Conservation (phyloP, 441 rosid species). For the Geranium incanum region DNA sequence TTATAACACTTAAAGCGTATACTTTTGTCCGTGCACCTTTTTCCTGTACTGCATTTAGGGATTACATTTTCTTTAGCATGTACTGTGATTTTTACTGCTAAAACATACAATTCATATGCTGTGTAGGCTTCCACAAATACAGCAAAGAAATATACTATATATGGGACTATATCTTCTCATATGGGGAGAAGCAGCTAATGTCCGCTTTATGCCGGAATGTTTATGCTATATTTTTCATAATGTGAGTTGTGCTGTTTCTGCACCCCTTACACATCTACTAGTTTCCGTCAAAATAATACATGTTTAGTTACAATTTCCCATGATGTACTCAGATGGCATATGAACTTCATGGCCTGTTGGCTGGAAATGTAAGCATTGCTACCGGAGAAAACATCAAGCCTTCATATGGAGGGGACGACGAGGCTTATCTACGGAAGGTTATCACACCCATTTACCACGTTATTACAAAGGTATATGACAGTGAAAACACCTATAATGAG, state of each 20-base stretch:
- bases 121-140: constrained; percentile 84
- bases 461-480: constrained; percentile 54
- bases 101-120: constrained; percentile 16
- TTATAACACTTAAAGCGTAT: not conserved
- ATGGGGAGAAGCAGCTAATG: too few relatives aligned
- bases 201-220: too few relatives aligned
- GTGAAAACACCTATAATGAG: constrained; percentile 11
- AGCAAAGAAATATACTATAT: constrained; percentile 28
- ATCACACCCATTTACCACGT: constrained; percentile 86
- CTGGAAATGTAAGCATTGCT: constrained; percentile 96
- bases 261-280: not conserved
- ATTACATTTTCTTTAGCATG: constrained; percentile 12
- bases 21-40: not conserved
- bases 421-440: constrained; percentile 92
- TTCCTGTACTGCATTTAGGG: not conserved
- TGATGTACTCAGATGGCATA: constrained; percentile 78
- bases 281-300: not conserved
- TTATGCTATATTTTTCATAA: constrained; percentile 78
- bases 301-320: constrained; percentile 6
- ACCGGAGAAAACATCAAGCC: constrained; percentile 98
- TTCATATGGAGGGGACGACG: constrained; percentile 97
- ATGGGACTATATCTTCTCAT: too few relatives aligned
- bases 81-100: constrained; percentile 5
- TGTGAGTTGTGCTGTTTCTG: constrained; percentile 34
- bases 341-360: constrained; percentile 95